phyloP scores from a whole-genome alignment of 139 green algal genomes.

The Diplosphaera chodatii region DNA sequence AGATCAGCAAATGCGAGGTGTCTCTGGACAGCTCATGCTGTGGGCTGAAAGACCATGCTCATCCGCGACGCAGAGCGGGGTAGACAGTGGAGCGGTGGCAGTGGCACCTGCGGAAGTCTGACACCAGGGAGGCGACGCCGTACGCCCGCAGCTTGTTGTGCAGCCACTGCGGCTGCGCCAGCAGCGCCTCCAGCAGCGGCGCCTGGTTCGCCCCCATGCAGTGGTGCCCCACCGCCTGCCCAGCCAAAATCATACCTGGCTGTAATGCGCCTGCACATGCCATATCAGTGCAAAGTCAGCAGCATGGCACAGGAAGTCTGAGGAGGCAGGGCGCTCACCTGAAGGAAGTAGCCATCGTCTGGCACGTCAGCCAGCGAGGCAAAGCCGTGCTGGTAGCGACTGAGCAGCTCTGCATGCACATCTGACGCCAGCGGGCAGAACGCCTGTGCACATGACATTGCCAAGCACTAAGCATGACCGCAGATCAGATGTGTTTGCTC shows the following conservation, averaged over 20 bases:
- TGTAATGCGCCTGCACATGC: no score
- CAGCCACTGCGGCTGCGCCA: conserved; percentile 65
- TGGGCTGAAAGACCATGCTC: no score
- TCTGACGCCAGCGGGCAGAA: conserved; percentile 3
- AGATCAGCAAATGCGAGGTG: no score
- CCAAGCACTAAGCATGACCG: no score
- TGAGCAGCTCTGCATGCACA: conserved; percentile 9
- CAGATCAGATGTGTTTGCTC: no score
- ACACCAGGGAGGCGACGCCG: conserved; percentile 49
- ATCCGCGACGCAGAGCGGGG: no score
- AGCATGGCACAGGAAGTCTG: no score
- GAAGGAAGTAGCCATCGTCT: conserved; percentile 74
- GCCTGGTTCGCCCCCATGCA: conserved; percentile 37
- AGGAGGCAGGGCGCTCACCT: no score
- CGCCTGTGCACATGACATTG: background rate
- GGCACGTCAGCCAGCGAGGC: conserved; percentile 13
- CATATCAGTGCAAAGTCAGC: no score
- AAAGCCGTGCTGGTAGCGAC: background rate
- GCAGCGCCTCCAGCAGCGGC: conserved; percentile 40
- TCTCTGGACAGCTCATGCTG: no score
- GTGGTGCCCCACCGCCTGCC: conserved; percentile 63
- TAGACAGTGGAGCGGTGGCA: no score
- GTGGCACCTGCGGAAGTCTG: conserved; percentile 71
- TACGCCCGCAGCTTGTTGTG: conserved; percentile 69
- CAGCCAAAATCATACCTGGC: no score